Conservation (phyloP, 495 filamentous ascomycete species). For the Staphylotrichum tortipilum region DNA sequence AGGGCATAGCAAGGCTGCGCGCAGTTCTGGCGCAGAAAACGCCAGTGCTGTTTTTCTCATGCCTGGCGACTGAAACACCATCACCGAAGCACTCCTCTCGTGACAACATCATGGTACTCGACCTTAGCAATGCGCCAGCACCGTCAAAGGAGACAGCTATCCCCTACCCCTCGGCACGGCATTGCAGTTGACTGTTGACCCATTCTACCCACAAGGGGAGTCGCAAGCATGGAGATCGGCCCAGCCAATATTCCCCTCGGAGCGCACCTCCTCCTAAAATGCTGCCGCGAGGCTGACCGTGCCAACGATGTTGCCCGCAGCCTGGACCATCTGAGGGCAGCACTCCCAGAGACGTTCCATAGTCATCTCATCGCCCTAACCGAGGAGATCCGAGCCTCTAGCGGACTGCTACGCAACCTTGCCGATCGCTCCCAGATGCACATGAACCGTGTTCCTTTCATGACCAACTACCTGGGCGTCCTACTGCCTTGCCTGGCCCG, state of each 20-base stretch:
- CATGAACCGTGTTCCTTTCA: slow-evolving; percentile 34
- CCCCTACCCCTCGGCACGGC: too few species aligned
- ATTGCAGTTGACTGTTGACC: neutral
- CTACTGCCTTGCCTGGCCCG: slow-evolving; percentile 42
- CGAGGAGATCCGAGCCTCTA: slow-evolving; percentile 34
- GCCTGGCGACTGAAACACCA: neutral
- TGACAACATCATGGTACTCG: slow-evolving; percentile 8
- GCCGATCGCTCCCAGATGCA: slow-evolving; percentile 45
- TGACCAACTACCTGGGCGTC: slow-evolving; percentile 44
- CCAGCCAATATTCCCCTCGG: slow-evolving; percentile 10
- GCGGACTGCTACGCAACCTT: slow-evolving; percentile 41
- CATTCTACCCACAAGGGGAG: neutral
- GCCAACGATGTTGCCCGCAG: slow-evolving; percentile 31
- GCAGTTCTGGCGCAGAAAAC: too few species aligned
- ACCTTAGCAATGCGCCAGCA: slow-evolving; percentile 12
- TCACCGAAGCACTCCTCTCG: neutral
- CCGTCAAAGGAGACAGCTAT: neutral
- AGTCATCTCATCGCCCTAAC: slow-evolving; percentile 34
- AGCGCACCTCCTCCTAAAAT: slow-evolving; percentile 35
- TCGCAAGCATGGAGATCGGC: slow-evolving; percentile 15
- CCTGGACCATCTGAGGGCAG: slow-evolving; percentile 34
- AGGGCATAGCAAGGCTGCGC: neutral
- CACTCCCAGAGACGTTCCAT: slow-evolving; percentile 33
- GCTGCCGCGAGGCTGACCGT: slow-evolving; percentile 38
- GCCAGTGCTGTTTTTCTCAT: too few species aligned